Evolutionary conservation across 768 basidiomycete genomes (phyloP).

Genomic region (Gautieria morchelliformis): DNA sequence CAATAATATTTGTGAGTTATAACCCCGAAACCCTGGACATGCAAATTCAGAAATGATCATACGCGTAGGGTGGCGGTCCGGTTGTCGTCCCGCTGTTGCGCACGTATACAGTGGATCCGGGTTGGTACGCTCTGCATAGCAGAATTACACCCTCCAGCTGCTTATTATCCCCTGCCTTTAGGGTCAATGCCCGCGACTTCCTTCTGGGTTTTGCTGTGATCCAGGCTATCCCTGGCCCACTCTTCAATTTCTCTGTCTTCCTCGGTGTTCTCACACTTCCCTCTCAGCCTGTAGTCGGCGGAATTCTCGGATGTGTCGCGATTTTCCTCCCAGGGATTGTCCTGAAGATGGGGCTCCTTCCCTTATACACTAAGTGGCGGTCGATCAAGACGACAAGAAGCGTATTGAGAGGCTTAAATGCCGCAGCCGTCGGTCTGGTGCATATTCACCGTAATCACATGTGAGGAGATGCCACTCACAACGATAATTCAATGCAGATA

Average conservation of each 20-base stretch:
- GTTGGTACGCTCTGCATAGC: conserved; percentile 43
- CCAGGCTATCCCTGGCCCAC: conserved; percentile 43
- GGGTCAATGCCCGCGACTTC: conserved; percentile 46
- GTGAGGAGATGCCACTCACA: conserved; percentile 21
- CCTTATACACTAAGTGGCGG: conserved; percentile 13
- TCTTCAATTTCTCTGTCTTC: conserved; percentile 47
- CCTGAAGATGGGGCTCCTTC: conserved; percentile 21
- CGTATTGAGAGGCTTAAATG: conserved; percentile 30
- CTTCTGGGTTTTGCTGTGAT: conserved; percentile 42
- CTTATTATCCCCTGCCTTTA: conserved; percentile 38
- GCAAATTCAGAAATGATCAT: neutral
- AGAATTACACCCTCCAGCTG: conserved; percentile 33
- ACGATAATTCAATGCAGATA: neutral
- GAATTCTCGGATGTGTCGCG: conserved; percentile 36
- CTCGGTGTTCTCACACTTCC: conserved; percentile 37
- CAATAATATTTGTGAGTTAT: conserved; percentile 34
- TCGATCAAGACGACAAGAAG: neutral
- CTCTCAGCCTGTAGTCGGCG: conserved; percentile 27
- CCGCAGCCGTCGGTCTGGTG: conserved; percentile 33
- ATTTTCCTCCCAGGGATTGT: conserved; percentile 40
- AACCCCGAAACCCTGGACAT: neutral
- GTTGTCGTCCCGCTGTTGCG: conserved; percentile 47
- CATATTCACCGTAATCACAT: conserved; percentile 31
- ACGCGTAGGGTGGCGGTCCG: conserved; percentile 33
- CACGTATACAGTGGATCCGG: conserved; percentile 40